Percentiles rank a stretch among this genome's conserved stretches.
These are phyloP conservation scores for Penicillium maclennaniae DNA, from an alignment of 495 filamentous ascomycete genomes.

Conservation along the genomic window DNA sequence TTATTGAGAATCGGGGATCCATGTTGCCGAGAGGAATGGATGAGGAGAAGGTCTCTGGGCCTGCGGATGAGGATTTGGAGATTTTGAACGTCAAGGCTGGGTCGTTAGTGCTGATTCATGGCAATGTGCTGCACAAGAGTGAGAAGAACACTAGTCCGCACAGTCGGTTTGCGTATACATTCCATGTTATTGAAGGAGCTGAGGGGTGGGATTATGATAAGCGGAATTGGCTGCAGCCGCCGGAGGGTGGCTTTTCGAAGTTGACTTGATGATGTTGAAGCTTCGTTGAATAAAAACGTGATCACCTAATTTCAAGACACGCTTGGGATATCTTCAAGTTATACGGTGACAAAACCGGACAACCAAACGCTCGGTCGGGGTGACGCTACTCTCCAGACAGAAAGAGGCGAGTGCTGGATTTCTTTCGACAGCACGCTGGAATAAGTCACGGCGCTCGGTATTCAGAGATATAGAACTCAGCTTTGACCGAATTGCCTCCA, in stretches of 20 bases:
- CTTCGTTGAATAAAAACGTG: neutral
- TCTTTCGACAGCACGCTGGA: neutral
- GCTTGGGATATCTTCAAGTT: neutral
- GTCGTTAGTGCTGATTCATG: conserved; percentile 88
- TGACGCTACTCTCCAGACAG: neutral
- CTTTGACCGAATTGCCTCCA: neutral
- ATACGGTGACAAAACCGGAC: neutral
- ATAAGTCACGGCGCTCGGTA: neutral
- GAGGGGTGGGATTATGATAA: conserved; percentile 69
- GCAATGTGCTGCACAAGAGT: conserved; percentile 94
- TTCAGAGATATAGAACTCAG: neutral
- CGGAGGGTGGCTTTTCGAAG: conserved; percentile 69
- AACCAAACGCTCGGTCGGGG: neutral
- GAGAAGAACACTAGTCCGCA: conserved; percentile 80
- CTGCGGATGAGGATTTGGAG: conserved; percentile 56
- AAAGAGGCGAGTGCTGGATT: neutral
- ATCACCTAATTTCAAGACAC: neutral
- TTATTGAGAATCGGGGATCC: conserved; percentile 47
- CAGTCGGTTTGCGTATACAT: conserved; percentile 94
- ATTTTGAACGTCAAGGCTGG: conserved; percentile 81
- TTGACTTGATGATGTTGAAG: conserved; percentile 39
- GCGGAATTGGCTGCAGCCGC: conserved; percentile 89
- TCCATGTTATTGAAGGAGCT: conserved; percentile 91
- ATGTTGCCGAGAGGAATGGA: conserved; percentile 44
- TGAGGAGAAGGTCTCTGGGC: conserved; percentile 28